phyloP scores from a whole-genome alignment of 345 rosid genomes.

The Hibiscus syriacus region DNA sequence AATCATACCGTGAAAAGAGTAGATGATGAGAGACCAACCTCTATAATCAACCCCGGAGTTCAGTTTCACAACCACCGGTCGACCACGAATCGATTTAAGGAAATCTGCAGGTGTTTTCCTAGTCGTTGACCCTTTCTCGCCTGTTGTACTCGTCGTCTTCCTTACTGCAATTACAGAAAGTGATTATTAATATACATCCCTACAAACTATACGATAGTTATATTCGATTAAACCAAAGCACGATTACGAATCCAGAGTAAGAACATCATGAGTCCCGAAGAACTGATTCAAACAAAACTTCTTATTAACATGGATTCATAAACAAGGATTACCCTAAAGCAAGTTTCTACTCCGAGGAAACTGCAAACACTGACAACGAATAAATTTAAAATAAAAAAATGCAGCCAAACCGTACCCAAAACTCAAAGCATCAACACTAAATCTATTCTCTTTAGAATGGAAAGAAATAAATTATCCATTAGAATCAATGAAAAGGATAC shows the following conservation, averaged over 20 bases:
- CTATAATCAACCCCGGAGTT: conserved; percentile 93
- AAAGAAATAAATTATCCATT: background rate
- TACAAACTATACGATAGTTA: background rate
- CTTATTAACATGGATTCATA: background rate
- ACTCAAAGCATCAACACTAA: no score
- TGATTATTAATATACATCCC: background rate
- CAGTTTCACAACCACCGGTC: conserved; percentile 86
- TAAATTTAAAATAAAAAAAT: background rate
- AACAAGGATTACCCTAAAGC: background rate
- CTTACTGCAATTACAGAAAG: background rate
- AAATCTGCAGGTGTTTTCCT: conserved; percentile 78
- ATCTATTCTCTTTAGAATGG: background rate
- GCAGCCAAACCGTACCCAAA: background rate
- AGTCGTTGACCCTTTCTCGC: conserved; percentile 41
- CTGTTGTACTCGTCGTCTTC: conserved; percentile 64
- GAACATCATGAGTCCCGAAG: background rate
- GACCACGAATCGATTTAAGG: conserved; percentile 89
- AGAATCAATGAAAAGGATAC: background rate
- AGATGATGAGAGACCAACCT: conserved; percentile 31
- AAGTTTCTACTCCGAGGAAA: background rate
- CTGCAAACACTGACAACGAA: background rate
- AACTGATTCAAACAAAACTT: background rate
- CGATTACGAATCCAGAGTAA: no score
- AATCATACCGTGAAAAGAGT: background rate
- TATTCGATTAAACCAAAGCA: background rate